phyloP scores from a whole-genome alignment of 805 yeast species.

The Nakazawaea ambrosiae region DNA sequence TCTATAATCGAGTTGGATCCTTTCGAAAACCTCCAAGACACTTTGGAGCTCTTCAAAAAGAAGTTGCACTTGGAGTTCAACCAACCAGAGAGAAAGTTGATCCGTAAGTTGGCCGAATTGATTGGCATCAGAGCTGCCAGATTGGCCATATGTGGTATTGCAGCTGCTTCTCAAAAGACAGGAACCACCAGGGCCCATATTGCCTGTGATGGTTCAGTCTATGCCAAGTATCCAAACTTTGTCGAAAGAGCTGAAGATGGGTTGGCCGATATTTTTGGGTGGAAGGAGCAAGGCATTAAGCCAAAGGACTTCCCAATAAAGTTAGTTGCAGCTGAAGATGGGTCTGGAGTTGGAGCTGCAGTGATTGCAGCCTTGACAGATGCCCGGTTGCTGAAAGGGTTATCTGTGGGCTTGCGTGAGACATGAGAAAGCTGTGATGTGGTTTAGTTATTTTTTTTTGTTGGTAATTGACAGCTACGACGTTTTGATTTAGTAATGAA shows the following conservation, averaged over 20 bases:
- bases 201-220: conserved; percentile 98
- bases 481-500: background rate
- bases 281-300: conserved; percentile 40
- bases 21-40: conserved; percentile 75
- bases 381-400: conserved; percentile 64
- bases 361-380: conserved; percentile 92
- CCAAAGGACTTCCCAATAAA: conserved; percentile 67
- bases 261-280: conserved; percentile 84
- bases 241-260: conserved; percentile 90
- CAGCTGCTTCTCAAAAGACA: conserved; percentile 91
- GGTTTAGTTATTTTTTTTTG: too few species aligned
- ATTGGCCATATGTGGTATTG: conserved; percentile 92
- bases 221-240: conserved; percentile 90
- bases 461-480: too few species aligned
- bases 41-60: conserved; percentile 55
- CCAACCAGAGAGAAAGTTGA: conserved; percentile 72
- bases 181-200: conserved; percentile 71
- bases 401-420: conserved; percentile 48
- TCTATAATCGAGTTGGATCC: conserved; percentile 87
- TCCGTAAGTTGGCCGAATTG: conserved; percentile 77
- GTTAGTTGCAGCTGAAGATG: conserved; percentile 93
- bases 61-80: conserved; percentile 63
- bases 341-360: conserved; percentile 98
- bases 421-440: too few species aligned
- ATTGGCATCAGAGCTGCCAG: conserved; percentile 94